phyloP scores from a whole-genome alignment of 352 stramenopile species.

The Hyaloperonospora arabidopsidis region DNA sequence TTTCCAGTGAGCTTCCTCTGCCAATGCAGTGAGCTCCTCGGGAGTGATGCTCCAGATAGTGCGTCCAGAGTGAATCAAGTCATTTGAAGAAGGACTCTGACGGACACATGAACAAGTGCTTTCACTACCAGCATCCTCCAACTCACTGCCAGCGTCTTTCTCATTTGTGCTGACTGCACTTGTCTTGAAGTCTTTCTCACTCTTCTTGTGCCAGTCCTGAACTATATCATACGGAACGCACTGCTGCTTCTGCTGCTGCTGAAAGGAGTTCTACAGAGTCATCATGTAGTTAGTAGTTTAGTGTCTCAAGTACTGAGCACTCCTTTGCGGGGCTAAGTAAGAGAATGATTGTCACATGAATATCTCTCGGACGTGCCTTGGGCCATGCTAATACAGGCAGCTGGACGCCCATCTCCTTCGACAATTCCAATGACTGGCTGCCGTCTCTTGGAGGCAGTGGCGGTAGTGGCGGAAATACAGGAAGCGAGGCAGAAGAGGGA shows the following conservation, averaged over 20 bases:
- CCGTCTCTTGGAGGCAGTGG: slow-evolving; percentile 19
- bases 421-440: slow-evolving; percentile 1
- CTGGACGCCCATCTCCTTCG: slow-evolving; percentile 1
- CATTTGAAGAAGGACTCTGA: not conserved
- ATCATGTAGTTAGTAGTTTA: too few species aligned
- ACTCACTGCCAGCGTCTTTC: not conserved
- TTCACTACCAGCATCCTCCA: slow-evolving; percentile 2
- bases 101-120: not conserved
- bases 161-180: not conserved
- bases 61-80: slow-evolving; percentile 5
- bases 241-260: slow-evolving; percentile 17
- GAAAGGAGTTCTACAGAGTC: slow-evolving; percentile 13
- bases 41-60: slow-evolving; percentile 34
- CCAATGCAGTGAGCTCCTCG: slow-evolving; percentile 24
- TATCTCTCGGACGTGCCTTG: slow-evolving; percentile 6
- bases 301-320: too few species aligned
- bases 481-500: too few species aligned
- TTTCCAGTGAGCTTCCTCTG: slow-evolving; percentile 10
- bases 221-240: slow-evolving; percentile 6
- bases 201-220: not conserved
- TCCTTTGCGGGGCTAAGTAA: too few species aligned
- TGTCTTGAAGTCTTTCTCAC: not conserved
- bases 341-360: slow-evolving; percentile 11
- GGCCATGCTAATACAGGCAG: not conserved
- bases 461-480: slow-evolving; percentile 17